Base-by-base conservation (phyloP, 176 grass and related monocot species). In the Alloteropsis semialata region DNA sequence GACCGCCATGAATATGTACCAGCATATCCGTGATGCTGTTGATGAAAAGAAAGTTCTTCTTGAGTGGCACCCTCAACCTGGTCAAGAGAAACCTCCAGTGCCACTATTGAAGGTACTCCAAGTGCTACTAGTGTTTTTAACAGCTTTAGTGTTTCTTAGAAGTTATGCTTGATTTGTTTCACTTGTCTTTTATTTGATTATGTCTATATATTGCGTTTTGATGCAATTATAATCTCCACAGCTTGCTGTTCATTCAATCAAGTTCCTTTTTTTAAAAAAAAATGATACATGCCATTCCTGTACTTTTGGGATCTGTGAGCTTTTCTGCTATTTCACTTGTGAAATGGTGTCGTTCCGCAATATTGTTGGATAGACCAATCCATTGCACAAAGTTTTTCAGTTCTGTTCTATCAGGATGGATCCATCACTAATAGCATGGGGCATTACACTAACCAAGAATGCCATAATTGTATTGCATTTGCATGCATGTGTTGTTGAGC, bases 1-100 rank as follows among this genome's bases (percentile, higher is more conserved):
- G 77, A 97, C 94, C 84, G 92, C 94, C 72, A 92, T 97, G 91
- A 94, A 92, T 94, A 97, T 97, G 94, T 94, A 94, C 56, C 70
- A 86, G 60, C 91, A 97, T 88, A 80, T 97, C 42, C 85, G 89
- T 64, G 81, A 92, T 70, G 94, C 89, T 84, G 94, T 97, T 86
- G 65, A 94, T 79, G 76, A 94, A 83, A 91, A 87, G 64, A 86
- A 54, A 83, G 91, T 92, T 50, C 79, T 97, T 61, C 94, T 97
- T 82, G 91, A 97, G 51, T 97, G 94, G 91, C 76, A 97, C 75
- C 91, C 91, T 85, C 94, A 92, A 75, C 89, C 87, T 67, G 91
- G 87, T 70, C 75, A 92, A 86, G 60, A 90, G 61, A 89, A 97
- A 87, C 91, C 91, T 84, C 91, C 91, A 76, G 89, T 97, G 82